These are phyloP conservation scores for Leccinum holopus DNA, from an alignment of 1,284 basidiomycete species.

Conservation along the genomic window DNA sequence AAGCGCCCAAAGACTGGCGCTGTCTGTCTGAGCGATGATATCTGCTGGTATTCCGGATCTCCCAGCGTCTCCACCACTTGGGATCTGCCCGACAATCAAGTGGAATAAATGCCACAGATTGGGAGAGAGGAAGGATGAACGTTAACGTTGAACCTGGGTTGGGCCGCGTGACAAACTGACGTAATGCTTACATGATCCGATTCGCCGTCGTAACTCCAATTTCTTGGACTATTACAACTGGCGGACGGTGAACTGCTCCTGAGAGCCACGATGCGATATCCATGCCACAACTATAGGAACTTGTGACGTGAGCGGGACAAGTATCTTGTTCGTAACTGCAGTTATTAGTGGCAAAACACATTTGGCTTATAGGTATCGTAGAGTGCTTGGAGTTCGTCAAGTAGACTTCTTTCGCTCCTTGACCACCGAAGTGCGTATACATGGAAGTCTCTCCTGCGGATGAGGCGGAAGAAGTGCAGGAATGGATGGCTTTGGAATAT, in stretches of 20 bases:
- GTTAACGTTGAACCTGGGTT: too few relatives aligned
- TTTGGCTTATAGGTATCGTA: conserved; percentile 85
- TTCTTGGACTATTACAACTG: conserved; percentile 37
- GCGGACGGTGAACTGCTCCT: conserved; percentile 67
- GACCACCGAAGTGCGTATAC: conserved; percentile 95
- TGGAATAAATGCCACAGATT: conserved; percentile 39
- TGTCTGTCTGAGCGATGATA: conserved; percentile 92
- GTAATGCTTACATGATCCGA: too few relatives aligned
- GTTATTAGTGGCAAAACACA: conserved; percentile 76
- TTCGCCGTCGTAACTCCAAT: too few relatives aligned
- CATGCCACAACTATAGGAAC: conserved; percentile 81
- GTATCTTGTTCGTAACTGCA: conserved; percentile 63
- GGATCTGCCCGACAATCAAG: conserved; percentile 93
- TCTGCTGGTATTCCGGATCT: conserved; percentile 98
- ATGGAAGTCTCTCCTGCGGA: conserved; percentile 72
- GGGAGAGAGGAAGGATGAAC: too few relatives aligned
- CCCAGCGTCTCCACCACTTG: conserved; percentile 95
- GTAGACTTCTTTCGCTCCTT: conserved; percentile 98
- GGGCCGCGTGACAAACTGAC: too few relatives aligned
- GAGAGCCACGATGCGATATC: conserved; percentile 88
- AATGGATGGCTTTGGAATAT: conserved; percentile 62
- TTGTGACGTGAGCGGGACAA: conserved; percentile 69
- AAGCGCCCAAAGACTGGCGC: conserved; percentile 94
- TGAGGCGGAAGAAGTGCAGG: conserved; percentile 73
- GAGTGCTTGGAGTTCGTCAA: conserved; percentile 90